Evolutionary conservation across 768 basidiomycete genomes (phyloP), one percentile per base, ranked within the genome.

Genomic region (Rickenella mellea): DNA sequence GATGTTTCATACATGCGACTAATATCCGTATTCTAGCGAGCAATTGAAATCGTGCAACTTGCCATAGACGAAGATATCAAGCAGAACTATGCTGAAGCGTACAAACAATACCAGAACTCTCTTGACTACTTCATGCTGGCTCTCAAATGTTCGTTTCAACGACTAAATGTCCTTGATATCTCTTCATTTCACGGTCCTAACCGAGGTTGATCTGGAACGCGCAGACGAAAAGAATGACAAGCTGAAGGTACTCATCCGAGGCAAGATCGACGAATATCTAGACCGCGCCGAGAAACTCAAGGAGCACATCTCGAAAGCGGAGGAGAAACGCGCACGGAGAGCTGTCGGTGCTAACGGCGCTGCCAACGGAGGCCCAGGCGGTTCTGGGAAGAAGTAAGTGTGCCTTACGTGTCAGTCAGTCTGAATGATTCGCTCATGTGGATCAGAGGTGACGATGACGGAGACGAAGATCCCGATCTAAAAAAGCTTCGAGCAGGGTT

Each of bases 91-190:
- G 68, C 76, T 5, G 91, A 93, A 54, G 93, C 93, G 15, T 94
- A 89, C 76, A 93, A 87, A 67, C 76, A 80, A 50, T 96, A 96
- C 65, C 83, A 85, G 69, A 94, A 97, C 71, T 74, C 89, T 1
- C 74, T 98, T 46, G 96, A 99, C 58, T 99, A 94, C 60, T 99
- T 99, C 62, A 90, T 97, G 86, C 85, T 97, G 50, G 92, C 93
- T 7, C 70, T 90, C 58, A 93, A 92, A 63, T 93, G 91, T 92
- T 49, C 45, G 78, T 63, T 21, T 32, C 5, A 7, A 27, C 4
- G 24, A 27, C 24, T 12, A 19, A 26, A 36, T 10, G 32, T 39
- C 14, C 28, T 15, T 2, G 43, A 17, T 22, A 7, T 38, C 42
- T 37, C 5, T 14, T 30, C 19, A 17, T 17, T 14, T 14, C 24